Evolutionary conservation across 176 grass and related monocot genomes (phyloP).

Genomic region (Zizania latifolia): DNA sequence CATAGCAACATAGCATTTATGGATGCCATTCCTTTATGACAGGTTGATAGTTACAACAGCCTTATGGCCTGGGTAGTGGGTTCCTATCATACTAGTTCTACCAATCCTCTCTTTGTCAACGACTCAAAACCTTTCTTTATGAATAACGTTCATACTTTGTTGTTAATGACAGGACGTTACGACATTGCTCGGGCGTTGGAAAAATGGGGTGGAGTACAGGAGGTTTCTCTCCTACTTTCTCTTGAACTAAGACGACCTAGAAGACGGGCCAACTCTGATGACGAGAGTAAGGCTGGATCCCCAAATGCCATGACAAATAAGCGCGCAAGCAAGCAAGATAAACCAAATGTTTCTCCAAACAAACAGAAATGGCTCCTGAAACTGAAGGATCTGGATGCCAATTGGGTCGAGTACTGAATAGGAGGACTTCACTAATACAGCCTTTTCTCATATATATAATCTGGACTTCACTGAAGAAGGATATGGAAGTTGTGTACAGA

Average conservation of each 20-base stretch:
- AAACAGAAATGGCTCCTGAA: constrained; percentile 68
- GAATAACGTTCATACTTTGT: background rate
- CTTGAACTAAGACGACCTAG: constrained; percentile 59
- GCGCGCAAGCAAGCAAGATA: constrained; percentile 25
- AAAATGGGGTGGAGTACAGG: constrained; percentile 86
- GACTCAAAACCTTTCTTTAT: background rate
- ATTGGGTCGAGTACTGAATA: constrained; percentile 55
- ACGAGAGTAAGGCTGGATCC: constrained; percentile 33
- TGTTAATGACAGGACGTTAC: constrained; percentile 47
- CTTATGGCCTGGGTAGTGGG: background rate
- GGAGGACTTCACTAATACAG: background rate
- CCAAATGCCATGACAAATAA: background rate
- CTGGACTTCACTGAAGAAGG: background rate
- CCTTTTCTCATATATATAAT: background rate
- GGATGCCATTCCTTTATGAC: background rate
- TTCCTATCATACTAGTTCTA: background rate
- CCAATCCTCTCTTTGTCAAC: background rate
- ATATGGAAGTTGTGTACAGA: constrained; percentile 11
- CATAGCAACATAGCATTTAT: background rate
- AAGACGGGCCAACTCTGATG: constrained; percentile 25
- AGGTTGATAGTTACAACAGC: background rate
- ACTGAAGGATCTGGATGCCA: constrained; percentile 68
- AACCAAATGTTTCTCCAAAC: constrained; percentile 26
- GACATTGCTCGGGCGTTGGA: constrained; percentile 95
- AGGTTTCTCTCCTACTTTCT: constrained; percentile 82